Evolutionary conservation across 495 filamentous ascomycete species (phyloP).

Genomic region (Penicillium argentinense): DNA sequence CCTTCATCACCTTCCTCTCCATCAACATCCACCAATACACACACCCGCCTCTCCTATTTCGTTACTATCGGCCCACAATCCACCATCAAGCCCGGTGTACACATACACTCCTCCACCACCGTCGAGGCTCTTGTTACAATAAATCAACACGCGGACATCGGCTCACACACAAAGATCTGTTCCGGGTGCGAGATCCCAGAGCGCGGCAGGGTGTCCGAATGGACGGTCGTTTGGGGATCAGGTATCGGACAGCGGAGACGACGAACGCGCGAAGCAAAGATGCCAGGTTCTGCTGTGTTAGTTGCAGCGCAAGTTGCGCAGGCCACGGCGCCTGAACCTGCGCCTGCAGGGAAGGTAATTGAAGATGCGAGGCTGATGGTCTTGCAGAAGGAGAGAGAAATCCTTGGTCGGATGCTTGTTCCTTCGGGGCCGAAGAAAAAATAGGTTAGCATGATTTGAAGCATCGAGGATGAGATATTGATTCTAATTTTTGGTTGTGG

Average conservation of each 20-base stretch:
- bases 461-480: too few species aligned
- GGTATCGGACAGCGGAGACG: conserved; percentile 36
- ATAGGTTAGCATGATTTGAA: too few species aligned
- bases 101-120: conserved; percentile 35
- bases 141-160: conserved; percentile 31
- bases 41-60: conserved; percentile 36
- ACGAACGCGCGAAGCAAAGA: conserved; percentile 25
- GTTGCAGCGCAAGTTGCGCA: conserved; percentile 20
- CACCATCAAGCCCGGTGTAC: conserved; percentile 34
- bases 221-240: conserved; percentile 46
- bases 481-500: too few species aligned
- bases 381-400: conserved; percentile 45
- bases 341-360: conserved; percentile 36
- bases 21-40: conserved; percentile 12
- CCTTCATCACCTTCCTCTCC: conserved; percentile 24
- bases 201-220: conserved; percentile 31
- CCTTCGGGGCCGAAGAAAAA: conserved; percentile 30
- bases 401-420: conserved; percentile 38
- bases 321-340: conserved; percentile 20
- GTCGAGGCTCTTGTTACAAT: conserved; percentile 38
- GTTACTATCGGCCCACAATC: conserved; percentile 37
- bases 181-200: conserved; percentile 34
- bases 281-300: conserved; percentile 21
- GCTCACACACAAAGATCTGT: conserved; percentile 43
- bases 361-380: conserved; percentile 50